Percentiles rank a stretch among this genome's conserved stretches.
phyloP scores from a whole-genome alignment of 129 eudicot species.

The Escallonia rubra region DNA sequence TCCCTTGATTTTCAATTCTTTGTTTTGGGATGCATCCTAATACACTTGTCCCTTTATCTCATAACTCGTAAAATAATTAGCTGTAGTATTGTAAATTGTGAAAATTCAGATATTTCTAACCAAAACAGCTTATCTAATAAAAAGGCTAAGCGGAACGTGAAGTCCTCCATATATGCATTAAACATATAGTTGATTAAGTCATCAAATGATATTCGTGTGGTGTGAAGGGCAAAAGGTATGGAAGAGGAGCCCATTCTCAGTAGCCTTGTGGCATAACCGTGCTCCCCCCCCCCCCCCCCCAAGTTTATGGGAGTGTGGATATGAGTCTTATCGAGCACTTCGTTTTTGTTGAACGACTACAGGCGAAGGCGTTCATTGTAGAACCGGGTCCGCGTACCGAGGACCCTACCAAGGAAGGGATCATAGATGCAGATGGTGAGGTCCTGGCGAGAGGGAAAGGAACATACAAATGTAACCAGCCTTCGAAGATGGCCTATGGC shows the following conservation, averaged over 20 bases:
- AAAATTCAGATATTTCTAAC: no score
- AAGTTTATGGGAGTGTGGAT: neutral
- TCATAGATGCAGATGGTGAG: conserved; percentile 91
- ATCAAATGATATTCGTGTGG: neutral
- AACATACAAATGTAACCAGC: conserved; percentile 58
- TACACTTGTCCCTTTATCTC: no score
- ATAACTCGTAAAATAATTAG: no score
- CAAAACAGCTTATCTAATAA: no score
- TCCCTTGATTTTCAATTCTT: no score
- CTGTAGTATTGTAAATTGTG: no score
- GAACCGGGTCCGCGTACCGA: conserved; percentile 66
- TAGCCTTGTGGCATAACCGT: neutral
- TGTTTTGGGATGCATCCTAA: no score
- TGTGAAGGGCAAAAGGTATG: neutral
- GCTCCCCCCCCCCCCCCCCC: neutral
- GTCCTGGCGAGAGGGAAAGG: conserved; percentile 91
- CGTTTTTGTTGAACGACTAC: neutral
- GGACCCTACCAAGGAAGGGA: conserved; percentile 61
- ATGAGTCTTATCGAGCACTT: neutral
- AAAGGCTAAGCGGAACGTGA: no score
- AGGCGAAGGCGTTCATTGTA: conserved; percentile 80
- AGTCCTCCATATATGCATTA: no score
- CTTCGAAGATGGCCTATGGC: conserved; percentile 63
- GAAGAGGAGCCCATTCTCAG: neutral
- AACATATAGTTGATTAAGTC: no score